A percentile compares a stretch with the other conserved stretches of the same genome.
Evolutionary conservation across 2,329 filamentous ascomycete genomes (phyloP).

Genomic region (Xylaria sp.): DNA sequence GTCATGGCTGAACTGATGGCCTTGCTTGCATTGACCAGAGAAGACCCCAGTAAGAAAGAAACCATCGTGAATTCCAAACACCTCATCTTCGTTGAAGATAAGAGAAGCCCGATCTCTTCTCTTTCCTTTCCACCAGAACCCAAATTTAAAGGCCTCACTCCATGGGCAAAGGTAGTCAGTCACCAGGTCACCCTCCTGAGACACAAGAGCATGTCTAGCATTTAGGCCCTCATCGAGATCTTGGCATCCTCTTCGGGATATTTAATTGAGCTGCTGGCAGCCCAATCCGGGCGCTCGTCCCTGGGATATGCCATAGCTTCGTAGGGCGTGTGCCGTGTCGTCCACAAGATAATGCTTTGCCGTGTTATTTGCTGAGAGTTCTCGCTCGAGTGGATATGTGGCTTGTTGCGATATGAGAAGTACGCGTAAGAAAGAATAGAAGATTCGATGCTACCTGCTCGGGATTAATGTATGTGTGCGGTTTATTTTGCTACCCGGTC

Average conservation of each 20-base stretch:
- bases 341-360: neutral
- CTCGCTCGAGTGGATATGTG: neutral
- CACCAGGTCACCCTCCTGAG: neutral
- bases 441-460: neutral
- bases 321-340: neutral
- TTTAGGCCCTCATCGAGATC: neutral
- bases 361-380: neutral
- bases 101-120: neutral
- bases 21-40: conserved; percentile 8
- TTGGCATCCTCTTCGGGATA: neutral
- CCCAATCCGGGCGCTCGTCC: neutral
- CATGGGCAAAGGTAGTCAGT: neutral
- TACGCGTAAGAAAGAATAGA: neutral
- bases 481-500: neutral
- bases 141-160: neutral
- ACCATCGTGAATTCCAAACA: neutral
- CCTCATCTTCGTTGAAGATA: too few species aligned
- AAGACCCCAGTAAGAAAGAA: neutral
- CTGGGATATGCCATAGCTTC: neutral
- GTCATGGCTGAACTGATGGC: conserved; percentile 10
- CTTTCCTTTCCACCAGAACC: neutral
- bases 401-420: neutral
- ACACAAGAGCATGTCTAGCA: neutral
- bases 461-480: neutral
- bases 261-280: neutral